These are phyloP conservation scores for Sugiyamaella castrensis DNA, from an alignment of 1,139 yeast genomes.

Conservation along the genomic window DNA sequence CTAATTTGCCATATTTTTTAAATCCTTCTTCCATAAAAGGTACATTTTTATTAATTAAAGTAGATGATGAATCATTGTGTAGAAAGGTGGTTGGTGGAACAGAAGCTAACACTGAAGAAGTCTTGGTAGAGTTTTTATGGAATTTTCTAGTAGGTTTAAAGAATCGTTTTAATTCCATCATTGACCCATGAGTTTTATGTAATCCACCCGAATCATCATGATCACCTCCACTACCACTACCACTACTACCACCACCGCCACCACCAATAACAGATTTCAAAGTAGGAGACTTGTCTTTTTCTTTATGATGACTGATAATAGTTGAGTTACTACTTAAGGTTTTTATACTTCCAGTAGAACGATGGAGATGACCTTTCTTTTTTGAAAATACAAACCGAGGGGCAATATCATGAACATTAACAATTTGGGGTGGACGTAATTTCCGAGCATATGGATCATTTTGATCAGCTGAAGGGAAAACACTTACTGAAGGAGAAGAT, in stretches of 20 bases:
- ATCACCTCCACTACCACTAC: constrained; percentile 4
- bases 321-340: background rate
- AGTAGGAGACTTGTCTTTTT: background rate
- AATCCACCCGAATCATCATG: background rate
- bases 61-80: constrained; percentile 16
- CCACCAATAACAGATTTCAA: constrained; percentile 7
- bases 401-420: constrained; percentile 34
- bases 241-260: constrained; percentile 4
- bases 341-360: constrained; percentile 12
- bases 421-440: constrained; percentile 32
- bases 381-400: constrained; percentile 38
- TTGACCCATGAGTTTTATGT: constrained; percentile 35
- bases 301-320: background rate
- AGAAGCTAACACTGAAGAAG: constrained; percentile 11
- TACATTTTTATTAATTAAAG: constrained; percentile 21
- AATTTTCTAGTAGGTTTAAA: constrained; percentile 31
- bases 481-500: constrained; percentile 16
- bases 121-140: constrained; percentile 13
- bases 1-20: constrained; percentile 84
- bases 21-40: constrained; percentile 44
- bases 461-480: constrained; percentile 30
- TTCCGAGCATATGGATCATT: constrained; percentile 39
- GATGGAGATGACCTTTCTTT: constrained; percentile 14
- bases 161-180: constrained; percentile 41
- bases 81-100: constrained; percentile 21